These are phyloP conservation scores for Pestalotiopsis sp. DNA, from an alignment of 2,329 filamentous ascomycete genomes.

Conservation along the genomic window DNA sequence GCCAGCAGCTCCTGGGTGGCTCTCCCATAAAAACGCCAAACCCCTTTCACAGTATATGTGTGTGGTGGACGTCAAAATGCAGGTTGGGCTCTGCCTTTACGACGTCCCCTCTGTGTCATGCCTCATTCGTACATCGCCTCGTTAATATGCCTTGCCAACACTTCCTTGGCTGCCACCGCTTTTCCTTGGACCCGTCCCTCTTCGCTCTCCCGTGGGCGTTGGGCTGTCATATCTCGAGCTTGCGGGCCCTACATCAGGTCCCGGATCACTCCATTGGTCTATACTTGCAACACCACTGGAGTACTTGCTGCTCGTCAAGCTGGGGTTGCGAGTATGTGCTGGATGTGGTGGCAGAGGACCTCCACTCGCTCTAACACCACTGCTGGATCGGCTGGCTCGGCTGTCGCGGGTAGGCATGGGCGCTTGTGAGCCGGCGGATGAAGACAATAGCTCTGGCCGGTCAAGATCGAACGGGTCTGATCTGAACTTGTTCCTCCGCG, in stretches of 20 bases:
- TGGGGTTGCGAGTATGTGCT: slow-evolving; percentile 40
- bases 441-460: slow-evolving; percentile 46
- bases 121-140: not conserved
- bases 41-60: not conserved
- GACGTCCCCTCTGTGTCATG: not conserved
- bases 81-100: not conserved
- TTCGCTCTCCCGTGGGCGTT: slow-evolving; percentile 21
- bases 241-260: slow-evolving; percentile 53
- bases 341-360: slow-evolving; percentile 30
- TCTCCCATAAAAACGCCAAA: not conserved
- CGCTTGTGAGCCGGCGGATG: slow-evolving; percentile 32
- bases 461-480: slow-evolving; percentile 71
- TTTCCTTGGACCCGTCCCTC: slow-evolving; percentile 15
- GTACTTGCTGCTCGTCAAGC: slow-evolving; percentile 43
- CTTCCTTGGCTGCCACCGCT: slow-evolving; percentile 30
- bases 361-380: slow-evolving; percentile 16
- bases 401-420: slow-evolving; percentile 18
- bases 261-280: slow-evolving; percentile 55
- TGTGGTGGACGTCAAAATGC: not conserved
- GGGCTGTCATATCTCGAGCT: slow-evolving; percentile 33
- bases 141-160: slow-evolving; percentile 35
- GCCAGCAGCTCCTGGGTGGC: not conserved
- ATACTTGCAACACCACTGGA: slow-evolving; percentile 50
- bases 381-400: slow-evolving; percentile 19
- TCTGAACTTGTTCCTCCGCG: slow-evolving; percentile 58